Evolutionary conservation across 371 early-diverging fungal species (phyloP).

Genomic region (Rhizopus delemar): DNA sequence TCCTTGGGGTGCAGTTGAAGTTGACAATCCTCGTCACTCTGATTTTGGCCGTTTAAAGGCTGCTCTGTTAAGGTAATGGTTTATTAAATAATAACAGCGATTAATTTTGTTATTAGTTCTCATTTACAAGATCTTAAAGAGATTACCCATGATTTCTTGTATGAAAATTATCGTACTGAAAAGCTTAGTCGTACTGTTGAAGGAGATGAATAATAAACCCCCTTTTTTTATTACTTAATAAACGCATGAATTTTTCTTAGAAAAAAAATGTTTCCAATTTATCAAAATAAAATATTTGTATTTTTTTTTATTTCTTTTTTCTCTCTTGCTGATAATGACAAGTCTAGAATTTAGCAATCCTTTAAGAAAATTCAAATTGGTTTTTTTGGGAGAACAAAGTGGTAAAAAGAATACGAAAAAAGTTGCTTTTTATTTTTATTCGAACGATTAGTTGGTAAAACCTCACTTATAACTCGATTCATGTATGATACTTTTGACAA

Average conservation of each 20-base stretch:
- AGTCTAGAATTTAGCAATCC: constrained; percentile 61
- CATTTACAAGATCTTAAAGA: constrained; percentile 94
- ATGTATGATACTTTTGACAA: constrained; percentile 98
- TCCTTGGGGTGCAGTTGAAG: constrained; percentile 99
- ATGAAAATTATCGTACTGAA: constrained; percentile 91
- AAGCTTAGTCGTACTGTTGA: constrained; percentile 77
- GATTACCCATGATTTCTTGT: constrained; percentile 80
- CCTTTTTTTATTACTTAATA: no score
- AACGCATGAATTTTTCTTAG: no score
- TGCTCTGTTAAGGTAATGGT: constrained; percentile 72
- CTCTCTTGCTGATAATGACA: constrained; percentile 24
- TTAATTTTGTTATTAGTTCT: constrained; percentile 56
- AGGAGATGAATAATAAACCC: constrained; percentile 36
- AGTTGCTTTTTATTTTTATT: background rate
- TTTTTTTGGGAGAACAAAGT: constrained; percentile 95
- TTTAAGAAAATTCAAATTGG: constrained; percentile 88
- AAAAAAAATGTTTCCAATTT: no score
- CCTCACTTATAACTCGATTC: constrained; percentile 96
- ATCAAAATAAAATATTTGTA: background rate
- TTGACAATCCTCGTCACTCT: constrained; percentile 87
- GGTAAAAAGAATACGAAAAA: constrained; percentile 56
- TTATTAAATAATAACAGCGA: background rate
- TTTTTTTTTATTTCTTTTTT: constrained; percentile 20
- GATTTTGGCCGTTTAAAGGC: constrained; percentile 96
- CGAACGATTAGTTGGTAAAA: constrained; percentile 88